These are phyloP conservation scores for Claviceps cyperi DNA, from an alignment of 2,329 filamentous ascomycete genomes.

Conservation along the genomic window DNA sequence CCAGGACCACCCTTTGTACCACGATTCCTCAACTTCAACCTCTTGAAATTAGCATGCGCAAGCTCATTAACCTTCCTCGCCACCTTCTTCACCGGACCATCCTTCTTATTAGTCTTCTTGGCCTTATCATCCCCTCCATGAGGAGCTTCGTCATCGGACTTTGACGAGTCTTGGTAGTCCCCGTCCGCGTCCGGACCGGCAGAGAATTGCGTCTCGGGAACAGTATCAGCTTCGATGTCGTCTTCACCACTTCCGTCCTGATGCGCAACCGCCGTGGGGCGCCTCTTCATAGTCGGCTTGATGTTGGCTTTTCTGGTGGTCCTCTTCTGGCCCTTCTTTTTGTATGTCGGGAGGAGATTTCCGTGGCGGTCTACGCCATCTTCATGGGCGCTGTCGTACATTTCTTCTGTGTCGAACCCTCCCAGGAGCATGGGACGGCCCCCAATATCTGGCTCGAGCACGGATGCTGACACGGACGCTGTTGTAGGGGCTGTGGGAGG, in stretches of 20 bases:
- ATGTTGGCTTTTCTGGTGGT: conserved; percentile 58
- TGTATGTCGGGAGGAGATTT: conserved; percentile 49
- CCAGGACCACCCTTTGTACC: conserved; percentile 48
- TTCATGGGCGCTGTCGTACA: conserved; percentile 41
- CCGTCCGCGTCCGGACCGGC: conserved; percentile 10
- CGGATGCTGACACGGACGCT: not conserved
- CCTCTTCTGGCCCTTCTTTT: conserved; percentile 74
- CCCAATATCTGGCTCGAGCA: conserved; percentile 26
- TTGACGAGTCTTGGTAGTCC: conserved; percentile 7
- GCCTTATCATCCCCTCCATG: conserved; percentile 14
- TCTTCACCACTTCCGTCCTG: conserved; percentile 16
- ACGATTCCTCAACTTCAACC: conserved; percentile 46
- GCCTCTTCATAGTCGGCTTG: conserved; percentile 35
- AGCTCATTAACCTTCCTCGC: conserved; percentile 48
- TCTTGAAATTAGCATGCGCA: conserved; percentile 52
- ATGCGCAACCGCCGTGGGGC: conserved; percentile 22
- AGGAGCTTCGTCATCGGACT: conserved; percentile 8
- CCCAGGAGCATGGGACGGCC: conserved; percentile 32
- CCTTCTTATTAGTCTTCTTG: conserved; percentile 20
- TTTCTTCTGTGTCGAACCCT: conserved; percentile 48
- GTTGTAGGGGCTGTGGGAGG: not conserved
- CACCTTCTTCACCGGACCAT: conserved; percentile 34
- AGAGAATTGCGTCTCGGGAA: conserved; percentile 16
- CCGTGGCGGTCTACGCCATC: conserved; percentile 40
- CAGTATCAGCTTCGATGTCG: conserved; percentile 15